A percentile compares a stretch with the other conserved stretches of the same genome.
Evolutionary conservation across 1,284 basidiomycete genomes (phyloP).

Genomic region (Puccinia hordei): DNA sequence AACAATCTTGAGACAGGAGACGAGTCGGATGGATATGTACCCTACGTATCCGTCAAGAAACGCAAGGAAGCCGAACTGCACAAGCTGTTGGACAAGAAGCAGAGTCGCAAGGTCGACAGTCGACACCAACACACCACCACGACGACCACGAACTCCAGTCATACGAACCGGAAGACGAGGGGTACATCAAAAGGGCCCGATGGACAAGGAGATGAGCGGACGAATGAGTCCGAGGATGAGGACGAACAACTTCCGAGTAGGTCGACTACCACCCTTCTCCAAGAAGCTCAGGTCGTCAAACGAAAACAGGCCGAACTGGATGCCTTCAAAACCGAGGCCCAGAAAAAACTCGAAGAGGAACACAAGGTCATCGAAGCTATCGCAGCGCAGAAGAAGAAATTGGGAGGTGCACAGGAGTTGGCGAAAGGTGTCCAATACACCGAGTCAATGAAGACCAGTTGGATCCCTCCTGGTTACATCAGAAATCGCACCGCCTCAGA

Average conservation of each 20-base stretch:
- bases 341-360: conserved; percentile 84
- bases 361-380: conserved; percentile 88
- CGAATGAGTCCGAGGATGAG: conserved; percentile 36
- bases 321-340: conserved; percentile 60
- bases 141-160: neutral
- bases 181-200: neutral
- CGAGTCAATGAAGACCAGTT: conserved; percentile 76
- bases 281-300: conserved; percentile 92
- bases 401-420: conserved; percentile 87
- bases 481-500: conserved; percentile 71
- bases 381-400: conserved; percentile 76
- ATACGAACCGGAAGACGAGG: neutral
- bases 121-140: conserved; percentile 9
- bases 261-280: conserved; percentile 67
- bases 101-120: conserved; percentile 22
- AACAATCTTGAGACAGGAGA: neutral
- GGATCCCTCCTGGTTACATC: conserved; percentile 84
- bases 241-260: conserved; percentile 20
- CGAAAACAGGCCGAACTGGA: conserved; percentile 67
- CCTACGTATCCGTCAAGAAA: conserved; percentile 47
- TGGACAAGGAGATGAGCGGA: neutral
- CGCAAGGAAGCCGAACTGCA: conserved; percentile 35
- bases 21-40: conserved; percentile 45
- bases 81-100: conserved; percentile 39
- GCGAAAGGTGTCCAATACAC: conserved; percentile 90